A percentile compares a stretch with the other conserved stretches of the same genome.
Conservation (phyloP, 2,329 filamentous ascomycete genomes). For the Aspergillus brunneoviolaceus region DNA sequence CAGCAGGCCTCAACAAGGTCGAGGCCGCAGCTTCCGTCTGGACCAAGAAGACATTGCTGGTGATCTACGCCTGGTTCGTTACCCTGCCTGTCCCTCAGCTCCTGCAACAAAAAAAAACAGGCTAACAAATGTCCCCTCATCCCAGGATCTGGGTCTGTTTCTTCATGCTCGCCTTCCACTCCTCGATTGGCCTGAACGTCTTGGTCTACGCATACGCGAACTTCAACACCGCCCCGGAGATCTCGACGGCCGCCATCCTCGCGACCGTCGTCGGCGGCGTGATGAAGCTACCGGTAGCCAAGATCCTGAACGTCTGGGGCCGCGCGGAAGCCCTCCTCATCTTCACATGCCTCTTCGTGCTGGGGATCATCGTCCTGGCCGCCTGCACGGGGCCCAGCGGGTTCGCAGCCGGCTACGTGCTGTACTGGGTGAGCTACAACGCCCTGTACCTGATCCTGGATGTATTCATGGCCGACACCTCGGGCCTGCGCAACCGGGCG, state of each 20-base stretch:
- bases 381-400: constrained; percentile 59
- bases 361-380: constrained; percentile 62
- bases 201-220: constrained; percentile 53
- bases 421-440: constrained; percentile 60
- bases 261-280: constrained; percentile 58
- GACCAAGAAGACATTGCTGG: background rate
- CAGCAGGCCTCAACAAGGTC: constrained; percentile 1
- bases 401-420: constrained; percentile 63
- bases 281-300: constrained; percentile 61
- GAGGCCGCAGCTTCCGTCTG: constrained; percentile 1
- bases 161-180: constrained; percentile 48
- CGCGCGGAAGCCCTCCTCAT: constrained; percentile 59
- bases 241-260: constrained; percentile 54
- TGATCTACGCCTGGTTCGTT: background rate
- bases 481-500: constrained; percentile 59
- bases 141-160: constrained; percentile 48
- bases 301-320: constrained; percentile 63
- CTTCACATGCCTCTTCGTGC: constrained; percentile 48
- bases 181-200: constrained; percentile 43
- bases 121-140: background rate
- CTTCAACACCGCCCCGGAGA: constrained; percentile 53
- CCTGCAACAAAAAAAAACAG: too few relatives aligned
- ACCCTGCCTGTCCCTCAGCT: constrained; percentile 14
- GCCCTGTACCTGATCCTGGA: constrained; percentile 57
- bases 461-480: constrained; percentile 64